Percentiles rank a stretch among this genome's conserved stretches.
These are phyloP conservation scores for Suhomyces sp. DNA, from an alignment of 805 yeast species.

Conservation along the genomic window DNA sequence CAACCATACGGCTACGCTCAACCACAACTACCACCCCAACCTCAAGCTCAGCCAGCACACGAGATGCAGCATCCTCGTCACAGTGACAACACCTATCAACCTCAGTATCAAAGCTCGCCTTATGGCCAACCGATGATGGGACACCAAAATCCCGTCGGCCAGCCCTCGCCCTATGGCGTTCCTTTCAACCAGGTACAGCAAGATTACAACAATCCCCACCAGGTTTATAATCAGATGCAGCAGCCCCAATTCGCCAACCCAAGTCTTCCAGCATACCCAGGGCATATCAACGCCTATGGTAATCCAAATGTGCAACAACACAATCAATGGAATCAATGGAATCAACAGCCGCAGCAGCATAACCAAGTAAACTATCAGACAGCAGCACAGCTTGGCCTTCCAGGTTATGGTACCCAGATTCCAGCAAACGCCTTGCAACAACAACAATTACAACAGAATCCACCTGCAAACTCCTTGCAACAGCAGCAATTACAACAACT, in stretches of 20 bases:
- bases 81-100: neutral
- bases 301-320: neutral
- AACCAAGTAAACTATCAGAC: neutral
- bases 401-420: neutral
- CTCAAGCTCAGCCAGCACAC: neutral
- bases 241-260: neutral
- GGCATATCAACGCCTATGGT: neutral
- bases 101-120: neutral
- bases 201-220: slow-evolving; percentile 6
- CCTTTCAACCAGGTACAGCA: slow-evolving; percentile 19
- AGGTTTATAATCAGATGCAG: slow-evolving; percentile 5
- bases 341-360: neutral
- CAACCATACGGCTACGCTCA: slow-evolving; percentile 22
- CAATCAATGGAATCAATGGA: slow-evolving; percentile 2
- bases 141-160: neutral
- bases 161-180: slow-evolving; percentile 20
- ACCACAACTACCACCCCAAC: slow-evolving; percentile 9
- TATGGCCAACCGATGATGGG: neutral
- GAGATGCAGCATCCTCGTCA: neutral
- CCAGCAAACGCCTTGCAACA: slow-evolving; percentile 8
- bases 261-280: slow-evolving; percentile 1
- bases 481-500: slow-evolving; percentile 24
- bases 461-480: slow-evolving; percentile 12
- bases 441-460: neutral
- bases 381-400: neutral